A percentile compares a stretch with the other conserved stretches of the same genome.
phyloP scores from a whole-genome alignment of 306 rosid species.

The Clitoria ternatea region DNA sequence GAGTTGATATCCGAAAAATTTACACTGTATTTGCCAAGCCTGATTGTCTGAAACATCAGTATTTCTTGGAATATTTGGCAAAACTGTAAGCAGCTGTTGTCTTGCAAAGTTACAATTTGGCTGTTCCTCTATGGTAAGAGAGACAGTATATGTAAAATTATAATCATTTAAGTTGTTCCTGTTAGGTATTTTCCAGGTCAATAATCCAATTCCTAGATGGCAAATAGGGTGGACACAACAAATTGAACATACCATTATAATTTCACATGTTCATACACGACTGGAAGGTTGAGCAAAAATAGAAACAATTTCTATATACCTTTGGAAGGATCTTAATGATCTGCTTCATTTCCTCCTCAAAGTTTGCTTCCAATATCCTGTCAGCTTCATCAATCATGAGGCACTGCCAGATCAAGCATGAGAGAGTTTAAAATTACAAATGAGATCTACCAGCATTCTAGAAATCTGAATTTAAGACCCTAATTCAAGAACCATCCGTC shows the following conservation, averaged over 20 bases:
- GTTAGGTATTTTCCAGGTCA: background rate
- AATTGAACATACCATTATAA: background rate
- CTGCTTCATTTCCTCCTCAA: conserved; percentile 97
- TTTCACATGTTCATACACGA: background rate
- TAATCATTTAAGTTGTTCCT: background rate
- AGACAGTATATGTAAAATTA: background rate
- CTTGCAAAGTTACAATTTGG: background rate
- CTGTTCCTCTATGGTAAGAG: background rate
- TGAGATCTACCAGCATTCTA: background rate
- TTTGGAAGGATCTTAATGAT: conserved; percentile 73
- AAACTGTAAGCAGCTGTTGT: background rate
- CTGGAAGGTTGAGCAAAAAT: background rate
- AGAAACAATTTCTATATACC: conserved; percentile 39
- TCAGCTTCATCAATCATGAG: conserved; percentile 95
- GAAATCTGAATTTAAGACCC: background rate
- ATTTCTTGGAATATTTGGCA: background rate
- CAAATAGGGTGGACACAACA: background rate
- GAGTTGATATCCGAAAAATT: background rate
- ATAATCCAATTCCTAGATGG: background rate
- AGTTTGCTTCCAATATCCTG: conserved; percentile 89
- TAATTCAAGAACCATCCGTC: background rate
- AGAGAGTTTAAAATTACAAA: conserved; percentile 14
- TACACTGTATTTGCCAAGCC: background rate
- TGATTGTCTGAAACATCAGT: conserved; percentile 2
- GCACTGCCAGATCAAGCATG: conserved; percentile 50